A percentile compares a stretch with the other conserved stretches of the same genome.
Evolutionary conservation across 2,329 filamentous ascomycete genomes (phyloP).

Genomic region (Coleophoma crateriformis): DNA sequence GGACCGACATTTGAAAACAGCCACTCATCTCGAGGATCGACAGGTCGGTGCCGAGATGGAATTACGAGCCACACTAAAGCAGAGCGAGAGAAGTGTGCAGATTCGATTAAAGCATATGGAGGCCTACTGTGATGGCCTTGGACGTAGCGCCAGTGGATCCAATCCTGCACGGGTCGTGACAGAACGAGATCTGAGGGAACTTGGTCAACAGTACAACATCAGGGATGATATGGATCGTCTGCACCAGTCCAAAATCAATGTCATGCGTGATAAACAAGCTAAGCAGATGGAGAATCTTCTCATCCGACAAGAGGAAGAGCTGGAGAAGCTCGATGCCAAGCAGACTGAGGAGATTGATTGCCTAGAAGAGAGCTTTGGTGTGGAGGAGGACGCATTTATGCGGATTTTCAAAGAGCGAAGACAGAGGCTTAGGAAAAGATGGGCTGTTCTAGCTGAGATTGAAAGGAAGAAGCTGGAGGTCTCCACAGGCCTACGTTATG

Average conservation of each 20-base stretch:
- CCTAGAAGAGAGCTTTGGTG: constrained; percentile 38
- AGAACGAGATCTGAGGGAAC: constrained; percentile 51
- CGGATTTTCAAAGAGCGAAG: constrained; percentile 39
- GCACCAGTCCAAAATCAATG: constrained; percentile 57
- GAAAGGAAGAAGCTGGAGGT: constrained; percentile 46
- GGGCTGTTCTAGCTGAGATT: constrained; percentile 47
- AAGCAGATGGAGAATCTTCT: constrained; percentile 56
- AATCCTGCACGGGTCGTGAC: constrained; percentile 50
- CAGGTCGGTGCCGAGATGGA: constrained; percentile 61
- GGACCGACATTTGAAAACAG: constrained; percentile 47
- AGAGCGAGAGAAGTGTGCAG: constrained; percentile 49
- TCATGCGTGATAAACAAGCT: constrained; percentile 58
- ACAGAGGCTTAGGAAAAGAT: constrained; percentile 39
- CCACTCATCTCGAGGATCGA: constrained; percentile 51
- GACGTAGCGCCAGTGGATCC: constrained; percentile 29
- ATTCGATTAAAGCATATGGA: constrained; percentile 62
- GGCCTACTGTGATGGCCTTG: constrained; percentile 54
- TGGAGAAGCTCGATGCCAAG: constrained; percentile 38
- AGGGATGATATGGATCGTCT: constrained; percentile 53
- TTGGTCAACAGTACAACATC: constrained; percentile 55
- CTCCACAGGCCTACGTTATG: constrained; percentile 37
- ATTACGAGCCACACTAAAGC: constrained; percentile 45
- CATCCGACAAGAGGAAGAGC: constrained; percentile 47
- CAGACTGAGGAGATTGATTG: constrained; percentile 42
- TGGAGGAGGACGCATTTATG: constrained; percentile 44